phyloP scores from a whole-genome alignment of 805 yeast species.

The Wickerhamomyces silvicola region DNA sequence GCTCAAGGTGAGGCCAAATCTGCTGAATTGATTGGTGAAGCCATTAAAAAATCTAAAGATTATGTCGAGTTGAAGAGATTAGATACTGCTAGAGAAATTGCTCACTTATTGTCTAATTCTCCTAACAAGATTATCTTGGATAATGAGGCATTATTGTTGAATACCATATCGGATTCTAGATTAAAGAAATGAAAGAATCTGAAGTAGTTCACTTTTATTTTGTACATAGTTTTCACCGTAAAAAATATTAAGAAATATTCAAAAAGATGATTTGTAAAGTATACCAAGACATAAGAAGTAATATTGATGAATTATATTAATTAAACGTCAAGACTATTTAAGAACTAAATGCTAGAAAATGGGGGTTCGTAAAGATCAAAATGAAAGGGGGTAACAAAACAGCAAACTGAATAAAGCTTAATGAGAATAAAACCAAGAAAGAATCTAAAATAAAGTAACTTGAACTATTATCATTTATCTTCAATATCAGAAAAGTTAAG shows the following conservation, averaged over 20 bases:
- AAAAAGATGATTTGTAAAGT: too few species aligned
- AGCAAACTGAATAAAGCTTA: too few species aligned
- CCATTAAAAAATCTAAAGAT: conserved; percentile 92
- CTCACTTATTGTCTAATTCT: conserved; percentile 72
- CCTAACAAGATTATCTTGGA: conserved; percentile 91
- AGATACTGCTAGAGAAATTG: conserved; percentile 96
- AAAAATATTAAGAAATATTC: too few species aligned
- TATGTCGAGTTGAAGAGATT: conserved; percentile 94
- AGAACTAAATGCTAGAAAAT: too few species aligned
- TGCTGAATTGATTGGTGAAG: conserved; percentile 98
- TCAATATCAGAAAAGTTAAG: conserved; percentile 16
- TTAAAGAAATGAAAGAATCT: conserved; percentile 21
- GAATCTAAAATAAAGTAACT: too few species aligned
- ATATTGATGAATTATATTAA: too few species aligned
- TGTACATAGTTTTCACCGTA: conserved; percentile 1
- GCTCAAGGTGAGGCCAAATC: conserved; percentile 99
- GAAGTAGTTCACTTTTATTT: neutral
- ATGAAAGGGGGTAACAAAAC: too few species aligned
- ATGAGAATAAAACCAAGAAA: too few species aligned
- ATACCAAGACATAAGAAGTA: too few species aligned
- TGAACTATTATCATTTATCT: conserved; percentile 2
- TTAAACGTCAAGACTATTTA: too few species aligned
- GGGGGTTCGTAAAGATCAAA: too few species aligned
- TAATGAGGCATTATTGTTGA: conserved; percentile 84
- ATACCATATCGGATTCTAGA: conserved; percentile 80